phyloP scores from a whole-genome alignment of 2,329 filamentous ascomycete genomes.

The Spiromastix sp. region DNA sequence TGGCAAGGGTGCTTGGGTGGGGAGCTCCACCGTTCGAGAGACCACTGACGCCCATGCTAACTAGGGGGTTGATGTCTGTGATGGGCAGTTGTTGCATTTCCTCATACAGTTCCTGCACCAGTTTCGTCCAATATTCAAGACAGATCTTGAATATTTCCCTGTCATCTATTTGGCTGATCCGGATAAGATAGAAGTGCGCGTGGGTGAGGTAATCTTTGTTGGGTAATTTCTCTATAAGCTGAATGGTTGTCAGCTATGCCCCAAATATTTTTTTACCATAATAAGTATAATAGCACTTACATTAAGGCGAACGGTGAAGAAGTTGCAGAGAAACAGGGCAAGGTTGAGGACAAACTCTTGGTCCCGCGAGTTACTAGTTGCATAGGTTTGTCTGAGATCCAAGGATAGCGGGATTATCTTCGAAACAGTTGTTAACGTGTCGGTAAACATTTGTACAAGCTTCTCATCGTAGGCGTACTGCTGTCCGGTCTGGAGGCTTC shows the following conservation, averaged over 20 bases:
- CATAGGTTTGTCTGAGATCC: constrained; percentile 85
- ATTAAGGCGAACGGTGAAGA: constrained; percentile 85
- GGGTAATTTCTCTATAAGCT: constrained; percentile 90
- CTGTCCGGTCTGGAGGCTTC: constrained; percentile 70
- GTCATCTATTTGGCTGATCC: constrained; percentile 97
- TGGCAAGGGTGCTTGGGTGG: constrained; percentile 72
- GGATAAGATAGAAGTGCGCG: constrained; percentile 94
- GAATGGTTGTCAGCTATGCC: no score
- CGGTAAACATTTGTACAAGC: constrained; percentile 96
- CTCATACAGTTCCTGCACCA: constrained; percentile 95
- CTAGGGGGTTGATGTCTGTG: constrained; percentile 80
- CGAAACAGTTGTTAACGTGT: constrained; percentile 83
- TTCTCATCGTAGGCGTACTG: constrained; percentile 81
- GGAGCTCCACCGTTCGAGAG: constrained; percentile 72
- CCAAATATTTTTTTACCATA: no score
- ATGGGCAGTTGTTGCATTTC: constrained; percentile 97
- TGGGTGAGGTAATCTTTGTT: constrained; percentile 92
- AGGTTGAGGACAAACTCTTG: constrained; percentile 98
- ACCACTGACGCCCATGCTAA: constrained; percentile 62
- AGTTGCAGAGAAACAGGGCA: constrained; percentile 91
- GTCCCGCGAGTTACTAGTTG: constrained; percentile 80
- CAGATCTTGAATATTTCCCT: constrained; percentile 99
- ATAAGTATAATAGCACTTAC: no score
- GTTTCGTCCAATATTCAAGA: constrained; percentile 97
- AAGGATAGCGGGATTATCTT: constrained; percentile 85